These are phyloP conservation scores for Termitomyces sp. DNA, from an alignment of 768 basidiomycete species.

Conservation along the genomic window DNA sequence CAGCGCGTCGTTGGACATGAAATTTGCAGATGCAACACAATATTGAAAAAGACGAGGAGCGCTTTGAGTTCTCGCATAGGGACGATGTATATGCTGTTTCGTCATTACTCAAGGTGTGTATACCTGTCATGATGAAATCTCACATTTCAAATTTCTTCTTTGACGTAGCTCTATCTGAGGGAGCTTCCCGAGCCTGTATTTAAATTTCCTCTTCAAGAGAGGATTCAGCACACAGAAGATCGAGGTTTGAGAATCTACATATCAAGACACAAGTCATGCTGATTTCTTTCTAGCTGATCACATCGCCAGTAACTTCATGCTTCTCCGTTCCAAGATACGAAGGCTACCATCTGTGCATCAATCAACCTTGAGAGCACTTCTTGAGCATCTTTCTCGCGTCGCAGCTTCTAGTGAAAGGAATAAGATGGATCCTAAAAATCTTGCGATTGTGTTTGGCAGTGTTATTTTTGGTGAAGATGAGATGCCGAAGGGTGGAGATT, in stretches of 20 bases:
- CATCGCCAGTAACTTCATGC: conserved; percentile 58
- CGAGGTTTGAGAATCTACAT: conserved; percentile 40
- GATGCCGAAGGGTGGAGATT: conserved; percentile 69
- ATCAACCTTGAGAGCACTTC: conserved; percentile 70
- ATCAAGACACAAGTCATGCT: neutral
- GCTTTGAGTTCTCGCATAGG: conserved; percentile 60
- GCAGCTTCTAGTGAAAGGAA: conserved; percentile 64
- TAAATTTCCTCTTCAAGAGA: conserved; percentile 72
- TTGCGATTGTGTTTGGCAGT: conserved; percentile 85
- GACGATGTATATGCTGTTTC: conserved; percentile 85
- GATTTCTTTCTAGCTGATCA: conserved; percentile 53
- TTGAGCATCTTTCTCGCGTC: conserved; percentile 81
- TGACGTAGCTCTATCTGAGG: conserved; percentile 64
- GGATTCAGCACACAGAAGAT: conserved; percentile 75
- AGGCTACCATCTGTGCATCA: conserved; percentile 81
- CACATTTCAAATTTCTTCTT: neutral
- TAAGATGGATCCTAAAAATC: conserved; percentile 92
- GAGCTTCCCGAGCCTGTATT: conserved; percentile 90
- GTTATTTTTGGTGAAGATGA: conserved; percentile 94
- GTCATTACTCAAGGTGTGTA: conserved; percentile 74
- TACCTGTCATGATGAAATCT: neutral
- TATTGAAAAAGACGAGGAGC: conserved; percentile 77
- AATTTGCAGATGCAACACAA: conserved; percentile 68
- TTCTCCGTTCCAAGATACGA: conserved; percentile 85
- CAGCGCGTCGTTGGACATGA: neutral